These are phyloP conservation scores for Luzula sylvatica DNA, from an alignment of 176 grass and related monocot species.

Conservation along the genomic window DNA sequence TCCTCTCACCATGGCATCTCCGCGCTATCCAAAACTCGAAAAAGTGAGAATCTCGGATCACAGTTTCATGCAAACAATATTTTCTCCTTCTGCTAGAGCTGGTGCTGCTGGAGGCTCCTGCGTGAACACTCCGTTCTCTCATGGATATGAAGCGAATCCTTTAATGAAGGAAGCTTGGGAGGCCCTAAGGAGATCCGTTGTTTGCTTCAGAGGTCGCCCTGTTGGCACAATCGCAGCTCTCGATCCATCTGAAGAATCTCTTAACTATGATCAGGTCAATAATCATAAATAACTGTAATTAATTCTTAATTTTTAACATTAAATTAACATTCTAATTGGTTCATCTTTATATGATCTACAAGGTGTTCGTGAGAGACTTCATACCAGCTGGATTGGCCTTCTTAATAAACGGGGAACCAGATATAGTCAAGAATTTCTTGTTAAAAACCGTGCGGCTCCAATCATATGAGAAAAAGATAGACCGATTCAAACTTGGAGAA, in stretches of 20 bases:
- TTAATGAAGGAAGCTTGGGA: conserved; percentile 69
- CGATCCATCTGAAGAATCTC: conserved; percentile 55
- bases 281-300: conserved; percentile 3
- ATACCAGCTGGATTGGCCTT: conserved; percentile 74
- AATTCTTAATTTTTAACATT: background rate
- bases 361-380: conserved; percentile 98
- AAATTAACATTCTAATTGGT: conserved; percentile 10
- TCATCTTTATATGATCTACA: conserved; percentile 17
- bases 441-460: conserved; percentile 68
- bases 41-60: conserved; percentile 19
- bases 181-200: conserved; percentile 46
- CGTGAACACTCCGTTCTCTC: conserved; percentile 14
- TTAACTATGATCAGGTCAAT: conserved; percentile 91
- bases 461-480: conserved; percentile 63
- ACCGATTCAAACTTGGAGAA: conserved; percentile 62
- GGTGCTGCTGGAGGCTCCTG: conserved; percentile 1
- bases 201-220: conserved; percentile 53
- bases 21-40: conserved; percentile 18
- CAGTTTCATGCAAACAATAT: conserved; percentile 8
- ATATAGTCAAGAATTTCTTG: conserved; percentile 81
- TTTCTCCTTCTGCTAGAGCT: background rate
- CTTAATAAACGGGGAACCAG: conserved; percentile 55
- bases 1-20: conserved; percentile 1
- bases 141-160: conserved; percentile 23
- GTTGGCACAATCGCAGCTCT: conserved; percentile 82